Conservation (phyloP, 169 alveolate species). For the Perkinsus chesapeaki region DNA sequence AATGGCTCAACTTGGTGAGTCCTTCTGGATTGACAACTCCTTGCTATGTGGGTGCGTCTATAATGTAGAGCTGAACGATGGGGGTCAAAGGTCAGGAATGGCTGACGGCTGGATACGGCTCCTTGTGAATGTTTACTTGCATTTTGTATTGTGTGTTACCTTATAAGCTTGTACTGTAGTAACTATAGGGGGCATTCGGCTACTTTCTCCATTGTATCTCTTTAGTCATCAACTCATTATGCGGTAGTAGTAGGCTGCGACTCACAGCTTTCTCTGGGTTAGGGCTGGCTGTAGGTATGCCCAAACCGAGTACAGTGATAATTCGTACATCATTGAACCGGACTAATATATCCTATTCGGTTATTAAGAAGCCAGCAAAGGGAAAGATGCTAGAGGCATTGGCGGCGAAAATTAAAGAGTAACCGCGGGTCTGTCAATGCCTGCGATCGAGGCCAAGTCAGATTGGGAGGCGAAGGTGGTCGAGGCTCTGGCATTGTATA, state of each 20-base stretch:
- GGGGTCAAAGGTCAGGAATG: too few relatives aligned
- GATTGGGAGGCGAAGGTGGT: not conserved
- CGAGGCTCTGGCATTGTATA: slow-evolving; percentile 73
- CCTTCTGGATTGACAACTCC: not conserved
- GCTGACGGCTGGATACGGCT: too few relatives aligned
- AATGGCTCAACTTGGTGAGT: not conserved
- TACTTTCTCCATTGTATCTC: too few relatives aligned
- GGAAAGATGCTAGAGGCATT: not conserved
- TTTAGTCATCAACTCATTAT: too few relatives aligned
- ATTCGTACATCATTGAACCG: not conserved
- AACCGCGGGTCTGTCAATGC: not conserved
- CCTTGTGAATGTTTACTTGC: too few relatives aligned
- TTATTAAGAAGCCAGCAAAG: not conserved
- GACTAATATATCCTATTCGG: not conserved
- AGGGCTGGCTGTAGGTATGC: too few relatives aligned
- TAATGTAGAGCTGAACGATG: not conserved
- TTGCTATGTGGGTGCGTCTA: not conserved
- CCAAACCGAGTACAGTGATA: not conserved
- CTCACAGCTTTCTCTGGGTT: too few relatives aligned
- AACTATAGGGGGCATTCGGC: too few relatives aligned
- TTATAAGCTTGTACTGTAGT: too few relatives aligned
- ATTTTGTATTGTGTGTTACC: too few relatives aligned
- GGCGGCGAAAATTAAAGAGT: not conserved
- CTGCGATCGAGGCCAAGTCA: not conserved
- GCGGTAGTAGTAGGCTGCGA: too few relatives aligned